Percentiles rank a stretch among this genome's conserved stretches.
Conservation (phyloP, 2,329 filamentous ascomycete genomes). For the Xylariaceae sp. region DNA sequence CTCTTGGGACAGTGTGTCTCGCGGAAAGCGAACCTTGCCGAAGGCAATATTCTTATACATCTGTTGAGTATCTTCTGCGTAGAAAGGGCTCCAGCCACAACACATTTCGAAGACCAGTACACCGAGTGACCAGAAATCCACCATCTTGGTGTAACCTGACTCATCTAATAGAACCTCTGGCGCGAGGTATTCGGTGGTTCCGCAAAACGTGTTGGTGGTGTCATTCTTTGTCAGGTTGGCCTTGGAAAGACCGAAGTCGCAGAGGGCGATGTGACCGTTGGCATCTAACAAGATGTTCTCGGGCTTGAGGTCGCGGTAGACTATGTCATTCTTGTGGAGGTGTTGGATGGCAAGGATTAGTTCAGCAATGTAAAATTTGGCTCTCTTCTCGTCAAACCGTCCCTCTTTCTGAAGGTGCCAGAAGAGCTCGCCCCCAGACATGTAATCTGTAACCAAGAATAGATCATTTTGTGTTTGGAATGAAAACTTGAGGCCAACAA, state of each 20-base stretch:
- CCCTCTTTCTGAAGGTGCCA: slow-evolving; percentile 98
- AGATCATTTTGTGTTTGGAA: slow-evolving; percentile 97
- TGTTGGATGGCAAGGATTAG: slow-evolving; percentile 93
- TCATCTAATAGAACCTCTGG: slow-evolving; percentile 94
- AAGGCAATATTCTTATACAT: slow-evolving; percentile 99
- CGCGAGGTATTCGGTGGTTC: slow-evolving; percentile 94
- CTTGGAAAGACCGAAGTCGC: slow-evolving; percentile 96
- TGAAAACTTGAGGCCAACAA: slow-evolving; percentile 96
- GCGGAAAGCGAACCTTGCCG: slow-evolving; percentile 93
- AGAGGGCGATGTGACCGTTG: slow-evolving; percentile 95
- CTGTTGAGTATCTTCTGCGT: slow-evolving; percentile 97
- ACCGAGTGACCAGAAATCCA: slow-evolving; percentile 98
- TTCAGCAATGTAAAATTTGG: slow-evolving; percentile 98
- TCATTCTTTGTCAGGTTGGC: slow-evolving; percentile 95
- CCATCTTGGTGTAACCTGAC: slow-evolving; percentile 98
- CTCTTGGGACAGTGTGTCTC: slow-evolving; percentile 90
- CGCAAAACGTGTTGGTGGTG: slow-evolving; percentile 98
- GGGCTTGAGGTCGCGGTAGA: slow-evolving; percentile 94
- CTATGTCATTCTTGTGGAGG: slow-evolving; percentile 93
- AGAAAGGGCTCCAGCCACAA: slow-evolving; percentile 98
- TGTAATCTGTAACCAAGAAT: slow-evolving; percentile 98
- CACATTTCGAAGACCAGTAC: slow-evolving; percentile 99
- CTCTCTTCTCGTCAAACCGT: slow-evolving; percentile 87
- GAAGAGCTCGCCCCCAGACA: slow-evolving; percentile 97
- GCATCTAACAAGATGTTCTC: slow-evolving; percentile 97